Evolutionary conservation across 176 grass and related monocot species (phyloP).

Genomic region (Hyparrhenia diplandra): DNA sequence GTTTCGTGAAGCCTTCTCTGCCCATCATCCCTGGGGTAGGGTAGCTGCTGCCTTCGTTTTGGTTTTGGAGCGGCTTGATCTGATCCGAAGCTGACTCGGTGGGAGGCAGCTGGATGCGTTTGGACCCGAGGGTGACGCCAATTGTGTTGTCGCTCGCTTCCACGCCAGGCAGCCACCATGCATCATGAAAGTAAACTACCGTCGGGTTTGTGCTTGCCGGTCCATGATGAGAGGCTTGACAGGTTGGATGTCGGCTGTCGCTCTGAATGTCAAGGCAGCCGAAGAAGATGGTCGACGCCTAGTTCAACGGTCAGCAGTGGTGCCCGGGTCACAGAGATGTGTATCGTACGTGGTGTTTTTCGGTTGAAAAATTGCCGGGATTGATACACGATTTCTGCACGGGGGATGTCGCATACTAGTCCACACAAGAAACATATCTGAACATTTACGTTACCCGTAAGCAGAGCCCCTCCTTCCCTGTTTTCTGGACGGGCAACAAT

Average conservation of each 20-base stretch:
- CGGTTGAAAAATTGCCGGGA: no score
- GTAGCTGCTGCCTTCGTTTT: conserved; percentile 9
- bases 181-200: no score
- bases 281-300: neutral
- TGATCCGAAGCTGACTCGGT: conserved; percentile 27
- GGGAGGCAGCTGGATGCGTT: conserved; percentile 35
- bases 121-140: conserved; percentile 23
- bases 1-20: conserved; percentile 27
- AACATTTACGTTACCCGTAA: neutral
- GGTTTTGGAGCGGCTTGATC: neutral
- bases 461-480: neutral
- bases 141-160: conserved; percentile 19
- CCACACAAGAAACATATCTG: no score
- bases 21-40: neutral
- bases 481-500: neutral
- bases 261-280: neutral
- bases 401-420: neutral
- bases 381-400: neutral
- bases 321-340: no score
- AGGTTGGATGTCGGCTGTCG: neutral
- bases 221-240: neutral
- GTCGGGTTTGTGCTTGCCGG: no score
- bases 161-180: neutral
- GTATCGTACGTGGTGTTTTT: neutral
- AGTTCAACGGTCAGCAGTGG: neutral